Conservation (phyloP, 306 rosid species). For the Sesbania bispinosa region DNA sequence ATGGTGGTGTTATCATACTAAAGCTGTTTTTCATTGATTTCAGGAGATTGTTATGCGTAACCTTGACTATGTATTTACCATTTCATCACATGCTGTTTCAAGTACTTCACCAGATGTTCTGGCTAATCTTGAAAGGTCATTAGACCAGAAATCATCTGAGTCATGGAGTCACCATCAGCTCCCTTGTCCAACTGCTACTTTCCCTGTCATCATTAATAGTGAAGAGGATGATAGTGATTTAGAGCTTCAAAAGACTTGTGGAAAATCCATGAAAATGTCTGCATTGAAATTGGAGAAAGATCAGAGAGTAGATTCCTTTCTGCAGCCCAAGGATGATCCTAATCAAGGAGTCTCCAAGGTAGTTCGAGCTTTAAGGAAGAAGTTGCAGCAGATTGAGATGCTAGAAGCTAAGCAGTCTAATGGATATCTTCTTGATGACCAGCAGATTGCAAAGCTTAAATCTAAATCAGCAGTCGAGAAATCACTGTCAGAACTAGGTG, state of each 20-base stretch:
- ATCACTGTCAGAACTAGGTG: slow-evolving; percentile 76
- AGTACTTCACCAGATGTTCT: slow-evolving; percentile 65
- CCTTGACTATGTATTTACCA: slow-evolving; percentile 72
- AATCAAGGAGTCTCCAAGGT: slow-evolving; percentile 50
- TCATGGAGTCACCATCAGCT: slow-evolving; percentile 83
- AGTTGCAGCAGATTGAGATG: slow-evolving; percentile 97
- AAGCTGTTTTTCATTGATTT: slow-evolving; percentile 24
- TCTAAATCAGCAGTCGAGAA: slow-evolving; percentile 56
- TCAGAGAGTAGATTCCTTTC: slow-evolving; percentile 57
- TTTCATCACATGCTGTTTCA: slow-evolving; percentile 68
- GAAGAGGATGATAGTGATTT: slow-evolving; percentile 81
- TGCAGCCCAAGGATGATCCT: slow-evolving; percentile 57
- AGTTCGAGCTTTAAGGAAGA: slow-evolving; percentile 76
- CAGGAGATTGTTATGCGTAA: slow-evolving; percentile 90
- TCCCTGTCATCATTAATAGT: slow-evolving; percentile 71
- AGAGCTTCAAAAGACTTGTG: slow-evolving; percentile 53
- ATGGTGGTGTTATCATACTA: slow-evolving; percentile 19
- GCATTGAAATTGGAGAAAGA: slow-evolving; percentile 40
- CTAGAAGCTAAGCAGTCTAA: slow-evolving; percentile 77
- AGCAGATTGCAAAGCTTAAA: slow-evolving; percentile 85
- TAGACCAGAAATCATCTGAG: slow-evolving; percentile 84
- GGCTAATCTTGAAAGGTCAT: slow-evolving; percentile 66
- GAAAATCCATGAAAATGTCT: slow-evolving; percentile 40
- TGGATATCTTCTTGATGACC: slow-evolving; percentile 81
- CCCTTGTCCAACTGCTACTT: slow-evolving; percentile 89